A percentile compares a stretch with the other conserved stretches of the same genome.
These are phyloP conservation scores for Aquilaria sinensis DNA, from an alignment of 345 rosid species.

Conservation along the genomic window DNA sequence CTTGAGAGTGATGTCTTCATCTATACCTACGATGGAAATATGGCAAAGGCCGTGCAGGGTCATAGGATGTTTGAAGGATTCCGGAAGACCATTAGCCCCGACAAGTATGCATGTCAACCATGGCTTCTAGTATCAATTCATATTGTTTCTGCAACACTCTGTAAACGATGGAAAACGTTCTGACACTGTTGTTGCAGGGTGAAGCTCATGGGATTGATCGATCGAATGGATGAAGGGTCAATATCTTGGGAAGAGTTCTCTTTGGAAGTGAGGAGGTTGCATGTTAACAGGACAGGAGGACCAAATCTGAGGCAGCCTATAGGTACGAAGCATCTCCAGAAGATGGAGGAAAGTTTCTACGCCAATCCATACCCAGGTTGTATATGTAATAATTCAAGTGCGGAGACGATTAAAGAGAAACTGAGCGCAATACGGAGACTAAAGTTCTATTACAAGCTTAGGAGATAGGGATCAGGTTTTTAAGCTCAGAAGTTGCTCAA, in stretches of 20 bases:
- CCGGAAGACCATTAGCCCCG: slow-evolving; percentile 60
- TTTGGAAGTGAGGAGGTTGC: slow-evolving; percentile 31
- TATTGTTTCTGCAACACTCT: neutral
- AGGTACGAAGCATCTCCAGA: slow-evolving; percentile 13
- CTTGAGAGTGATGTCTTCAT: slow-evolving; percentile 56
- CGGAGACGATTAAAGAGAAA: neutral
- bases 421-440: neutral
- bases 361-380: slow-evolving; percentile 79
- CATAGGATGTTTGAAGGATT: slow-evolving; percentile 68
- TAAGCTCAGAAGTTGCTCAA: neutral
- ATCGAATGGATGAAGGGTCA: slow-evolving; percentile 35
- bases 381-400: slow-evolving; percentile 37
- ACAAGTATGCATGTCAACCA: slow-evolving; percentile 31
- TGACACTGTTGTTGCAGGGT: slow-evolving; percentile 25
- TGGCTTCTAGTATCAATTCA: neutral
- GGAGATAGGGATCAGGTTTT: neutral
- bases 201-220: slow-evolving; percentile 52
- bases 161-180: too few species aligned
- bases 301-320: slow-evolving; percentile 38
- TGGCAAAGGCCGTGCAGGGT: slow-evolving; percentile 78
- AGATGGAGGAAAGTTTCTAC: slow-evolving; percentile 52
- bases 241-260: slow-evolving; percentile 50
- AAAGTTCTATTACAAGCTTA: neutral
- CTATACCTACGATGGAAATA: slow-evolving; percentile 67
- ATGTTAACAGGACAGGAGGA: slow-evolving; percentile 47